Percentiles rank a stretch among this genome's conserved stretches.
phyloP scores from a whole-genome alignment of 345 rosid species.

The Ricinus communis region DNA sequence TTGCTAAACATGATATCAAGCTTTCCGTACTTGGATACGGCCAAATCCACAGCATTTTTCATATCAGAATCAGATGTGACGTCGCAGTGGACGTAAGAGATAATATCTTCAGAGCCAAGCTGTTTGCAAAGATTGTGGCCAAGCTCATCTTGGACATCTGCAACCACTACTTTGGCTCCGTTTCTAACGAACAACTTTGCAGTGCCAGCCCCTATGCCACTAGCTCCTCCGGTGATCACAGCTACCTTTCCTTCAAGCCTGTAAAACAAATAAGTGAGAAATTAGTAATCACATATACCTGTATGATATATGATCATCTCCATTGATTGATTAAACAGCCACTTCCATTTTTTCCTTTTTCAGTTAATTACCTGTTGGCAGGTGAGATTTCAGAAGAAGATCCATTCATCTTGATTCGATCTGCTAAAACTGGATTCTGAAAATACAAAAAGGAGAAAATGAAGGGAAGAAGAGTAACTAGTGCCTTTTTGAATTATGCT shows the following conservation, averaged over 20 bases:
- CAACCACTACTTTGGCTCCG: background rate
- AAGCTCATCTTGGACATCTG: slow-evolving; percentile 9
- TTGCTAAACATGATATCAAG: background rate
- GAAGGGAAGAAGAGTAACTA: too few relatives aligned
- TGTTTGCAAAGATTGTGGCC: background rate
- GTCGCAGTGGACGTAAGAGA: background rate
- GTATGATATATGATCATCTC: too few relatives aligned
- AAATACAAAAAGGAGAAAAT: too few relatives aligned
- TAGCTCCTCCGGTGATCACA: slow-evolving; percentile 5
- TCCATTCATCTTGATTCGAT: too few relatives aligned
- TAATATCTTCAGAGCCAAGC: background rate
- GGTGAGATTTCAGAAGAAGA: too few relatives aligned
- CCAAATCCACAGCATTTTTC: background rate
- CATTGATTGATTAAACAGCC: too few relatives aligned
- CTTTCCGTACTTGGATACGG: slow-evolving; percentile 3
- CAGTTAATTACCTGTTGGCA: too few relatives aligned
- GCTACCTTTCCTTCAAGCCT: slow-evolving; percentile 6
- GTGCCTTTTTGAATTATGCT: too few relatives aligned
- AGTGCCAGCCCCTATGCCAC: background rate
- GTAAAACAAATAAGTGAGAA: too few relatives aligned
- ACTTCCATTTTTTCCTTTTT: too few relatives aligned
- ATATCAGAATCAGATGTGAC: slow-evolving; percentile 3
- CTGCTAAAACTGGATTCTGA: too few relatives aligned
- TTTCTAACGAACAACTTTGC: background rate
- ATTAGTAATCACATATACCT: too few relatives aligned